Evolutionary conservation across 805 yeast species (phyloP).

Genomic region (Blastobotrys chiropterorum): DNA sequence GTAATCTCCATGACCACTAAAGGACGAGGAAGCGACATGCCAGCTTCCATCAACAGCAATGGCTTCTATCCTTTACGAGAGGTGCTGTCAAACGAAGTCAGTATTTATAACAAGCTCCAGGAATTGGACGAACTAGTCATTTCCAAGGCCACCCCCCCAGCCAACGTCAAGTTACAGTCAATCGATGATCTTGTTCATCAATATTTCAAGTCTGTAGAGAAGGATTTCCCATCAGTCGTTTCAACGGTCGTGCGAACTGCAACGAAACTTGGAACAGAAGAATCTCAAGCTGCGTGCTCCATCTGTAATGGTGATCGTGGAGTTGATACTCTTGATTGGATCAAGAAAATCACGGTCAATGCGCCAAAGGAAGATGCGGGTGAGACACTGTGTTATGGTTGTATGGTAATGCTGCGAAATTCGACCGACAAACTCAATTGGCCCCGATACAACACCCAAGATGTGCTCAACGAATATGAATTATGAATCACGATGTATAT

Average conservation of each 20-base stretch:
- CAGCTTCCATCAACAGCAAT: slow-evolving; percentile 6
- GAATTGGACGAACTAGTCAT: slow-evolving; percentile 34
- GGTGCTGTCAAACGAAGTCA: slow-evolving; percentile 61
- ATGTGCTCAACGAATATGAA: slow-evolving; percentile 43
- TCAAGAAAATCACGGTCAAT: slow-evolving; percentile 55
- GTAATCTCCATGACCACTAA: slow-evolving; percentile 74
- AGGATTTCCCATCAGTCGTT: slow-evolving; percentile 79
- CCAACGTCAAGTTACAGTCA: slow-evolving; percentile 64
- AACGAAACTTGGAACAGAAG: slow-evolving; percentile 45
- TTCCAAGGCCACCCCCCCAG: slow-evolving; percentile 24
- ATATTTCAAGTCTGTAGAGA: slow-evolving; percentile 67
- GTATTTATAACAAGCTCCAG: slow-evolving; percentile 43
- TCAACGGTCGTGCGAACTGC: slow-evolving; percentile 91
- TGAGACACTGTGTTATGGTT: slow-evolving; percentile 66
- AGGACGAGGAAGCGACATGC: slow-evolving; percentile 66
- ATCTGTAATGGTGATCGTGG: slow-evolving; percentile 53
- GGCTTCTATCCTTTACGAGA: slow-evolving; percentile 67
- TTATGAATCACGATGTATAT: slow-evolving; percentile 28
- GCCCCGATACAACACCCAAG: slow-evolving; percentile 30
- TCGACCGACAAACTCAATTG: slow-evolving; percentile 31
- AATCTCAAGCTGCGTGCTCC: slow-evolving; percentile 37
- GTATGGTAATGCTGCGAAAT: slow-evolving; percentile 48
- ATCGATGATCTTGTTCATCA: slow-evolving; percentile 71
- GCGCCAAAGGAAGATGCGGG: slow-evolving; percentile 31
- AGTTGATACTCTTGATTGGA: slow-evolving; percentile 59